Evolutionary conservation across 108 stramenopile species (phyloP), one percentile per base, ranked within the genome.

Genomic region (Chaetoceros tenuissimus): DNA sequence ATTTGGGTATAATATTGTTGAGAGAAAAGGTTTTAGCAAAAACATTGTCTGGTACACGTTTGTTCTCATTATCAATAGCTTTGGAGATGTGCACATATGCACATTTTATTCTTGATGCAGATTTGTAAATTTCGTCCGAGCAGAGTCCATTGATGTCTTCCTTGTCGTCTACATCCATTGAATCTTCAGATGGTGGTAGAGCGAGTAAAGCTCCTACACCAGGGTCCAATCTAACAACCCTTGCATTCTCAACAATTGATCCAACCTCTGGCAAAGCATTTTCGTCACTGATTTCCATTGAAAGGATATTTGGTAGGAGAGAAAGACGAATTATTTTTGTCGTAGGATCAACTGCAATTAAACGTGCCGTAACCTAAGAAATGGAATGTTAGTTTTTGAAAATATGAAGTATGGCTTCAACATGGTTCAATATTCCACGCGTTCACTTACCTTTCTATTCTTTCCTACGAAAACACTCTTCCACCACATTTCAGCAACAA

Each of bases 11-110:
- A 0, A 73, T 80, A 2, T 79, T 49, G 47, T 72, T 72, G 8
- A 84, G 68, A 30, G 85, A 67, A 65, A 89, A 93, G 53, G 84
- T 77, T 48, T 84, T 84, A 18, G 70, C 71, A 62, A 89, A 93
- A 23, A 68, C 56, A n/a, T 74, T 61, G 53, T 74, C 84, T 34
- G 70, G 62, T 10, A 62, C 64, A 21, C 66, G 67, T n/a, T 68
- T 48, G 31, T 64, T 25, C 30, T 84, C 68, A 22, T 64, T 70
- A 48, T 84, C 77, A 27, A 85, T 74, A n/a, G 90, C 82, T 64
- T 92, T 92, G 52, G 82, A 83, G 60, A 89, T 89, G 64, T 94
- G 92, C 5, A 94, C 88, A 57, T 89, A 94, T 34, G 78, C 88
- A 17, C 73, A 65, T 48, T 45, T 61, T 19, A 80, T 57, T 17